Evolutionary conservation across 2,329 filamentous ascomycete species (phyloP), one percentile per base, ranked within the genome.

Genomic region (Elsinoe arachidis): DNA sequence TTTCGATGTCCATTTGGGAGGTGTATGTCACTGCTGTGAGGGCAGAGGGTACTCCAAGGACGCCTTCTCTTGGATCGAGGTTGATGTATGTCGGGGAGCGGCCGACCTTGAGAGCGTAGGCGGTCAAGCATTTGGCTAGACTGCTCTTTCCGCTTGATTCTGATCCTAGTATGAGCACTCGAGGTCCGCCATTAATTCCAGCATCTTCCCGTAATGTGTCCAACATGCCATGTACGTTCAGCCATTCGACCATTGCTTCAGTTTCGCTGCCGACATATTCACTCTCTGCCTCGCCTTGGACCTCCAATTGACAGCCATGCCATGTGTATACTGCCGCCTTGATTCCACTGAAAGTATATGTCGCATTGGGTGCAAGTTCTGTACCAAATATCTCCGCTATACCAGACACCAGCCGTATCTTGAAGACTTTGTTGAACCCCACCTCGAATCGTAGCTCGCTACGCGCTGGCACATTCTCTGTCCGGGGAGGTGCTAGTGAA

Each of bases 301-400:
- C 78, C 71, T 96, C 88, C 60, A 99, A 75, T 55, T 84, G 84
- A 73, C 90, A 96, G 65, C 93, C 92, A 67, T 92, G 84, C 86
- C 90, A 96, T 53, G 91, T 95, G 71, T 88, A 88, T 66, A 99
- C 86, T 60, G 92, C 91, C 58, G 88, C 87, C 75, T 95, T 95
- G 63, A 81, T 82, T 57, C 89, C 88, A 46, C 81, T 80, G 72
- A 99, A 92, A 33, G 79, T 85, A 75, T 97, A 97, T 9, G 82
- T 79, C 54, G 87, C 86, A 58, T 86, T 87, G 9, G 82, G 80
- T 10, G 90, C 90, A 43, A 99, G 86, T 74, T 99, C 93, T 57
- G 92, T 91, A 68, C 93, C 93, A 69, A 97, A 96, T 67, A 95
- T 84, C 72, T 99, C 93, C 51, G 92, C 93, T 1, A 86, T 90